Conservation (phyloP, 441 rosid species). For the Gossypium davidsonii region DNA sequence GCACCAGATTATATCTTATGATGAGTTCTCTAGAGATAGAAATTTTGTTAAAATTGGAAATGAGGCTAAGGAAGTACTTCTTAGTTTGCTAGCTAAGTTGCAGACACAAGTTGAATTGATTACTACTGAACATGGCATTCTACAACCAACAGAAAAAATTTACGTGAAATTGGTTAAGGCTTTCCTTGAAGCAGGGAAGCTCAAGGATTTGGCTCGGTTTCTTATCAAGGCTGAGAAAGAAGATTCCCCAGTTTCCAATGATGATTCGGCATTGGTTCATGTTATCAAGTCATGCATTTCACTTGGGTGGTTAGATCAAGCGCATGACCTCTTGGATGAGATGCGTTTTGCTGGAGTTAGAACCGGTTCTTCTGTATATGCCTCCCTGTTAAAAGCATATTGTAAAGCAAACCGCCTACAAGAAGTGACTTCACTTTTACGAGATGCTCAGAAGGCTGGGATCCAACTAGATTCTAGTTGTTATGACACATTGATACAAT, state of each 20-base stretch:
- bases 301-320: conserved; percentile 79
- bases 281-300: conserved; percentile 75
- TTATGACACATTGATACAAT: conserved; percentile 59
- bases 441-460: conserved; percentile 84
- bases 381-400: conserved; percentile 69
- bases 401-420: conserved; percentile 52
- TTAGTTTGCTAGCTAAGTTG: conserved; percentile 43
- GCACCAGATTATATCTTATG: conserved; percentile 32
- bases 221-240: conserved; percentile 65
- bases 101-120: conserved; percentile 47
- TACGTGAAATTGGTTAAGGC: conserved; percentile 69
- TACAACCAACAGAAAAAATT: conserved; percentile 70
- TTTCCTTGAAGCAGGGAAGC: conserved; percentile 66
- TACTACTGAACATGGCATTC: conserved; percentile 63
- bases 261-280: conserved; percentile 54
- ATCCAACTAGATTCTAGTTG: conserved; percentile 76
- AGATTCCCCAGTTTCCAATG: conserved; percentile 57
- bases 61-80: conserved; percentile 56
- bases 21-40: conserved; percentile 49
- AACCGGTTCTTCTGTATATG: conserved; percentile 57
- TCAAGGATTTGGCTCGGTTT: conserved; percentile 62
- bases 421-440: conserved; percentile 55
- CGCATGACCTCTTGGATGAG: conserved; percentile 89
- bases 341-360: conserved; percentile 69
- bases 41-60: conserved; percentile 50